Base-by-base conservation (phyloP, 1,284 basidiomycete species). In the Sparassis latifolia region DNA sequence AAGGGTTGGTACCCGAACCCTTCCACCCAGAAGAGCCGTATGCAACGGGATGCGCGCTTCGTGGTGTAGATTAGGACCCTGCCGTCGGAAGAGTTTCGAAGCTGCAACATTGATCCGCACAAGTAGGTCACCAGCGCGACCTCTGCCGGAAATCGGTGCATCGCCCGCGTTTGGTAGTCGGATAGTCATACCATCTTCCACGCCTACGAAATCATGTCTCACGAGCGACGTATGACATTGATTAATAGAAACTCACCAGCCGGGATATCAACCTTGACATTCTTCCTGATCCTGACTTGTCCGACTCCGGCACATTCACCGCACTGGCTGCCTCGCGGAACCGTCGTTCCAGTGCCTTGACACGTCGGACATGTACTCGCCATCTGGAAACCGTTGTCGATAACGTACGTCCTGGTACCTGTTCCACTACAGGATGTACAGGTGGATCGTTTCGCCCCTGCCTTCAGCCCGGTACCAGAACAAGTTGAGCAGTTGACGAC, bases 311-410 rank as follows among this genome's bases (percentile, higher is more conserved):
- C 81, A 68, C 97, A 99, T 44, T 76, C 74, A 31, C 78, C 77
- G 68, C 97, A 99, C 55, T 87, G 80, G 55, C 87, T 82, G 33
- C 80, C 84, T 10, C 82, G 82, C 50, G 93, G 91, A 32, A 97
- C 82, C 3, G 80, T 82, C 35, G 80, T 80, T 12, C 97, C 97
- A 10, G 80, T 75, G n/a, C 97, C 97, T 29, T 80, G 75, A 69
- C 97, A 99, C 29, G 79, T 69, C 48, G 77, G 76, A 69, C 97
- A 99, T 29, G 93, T 95, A 58, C 86, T 91, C 9, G 94, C 87
- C 93, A 99, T 97, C 66, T 95, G 91, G 82, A 99, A 99, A 12
- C 97, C 97, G 66, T 80, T 86, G 67, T 94, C 87, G 61, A 99
- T 84, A 50, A 95, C 87, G 70, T 92, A 98, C 10, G 93, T 92